Conservation (phyloP, 2,329 filamentous ascomycete genomes). For the Emmonsia crescens region DNA sequence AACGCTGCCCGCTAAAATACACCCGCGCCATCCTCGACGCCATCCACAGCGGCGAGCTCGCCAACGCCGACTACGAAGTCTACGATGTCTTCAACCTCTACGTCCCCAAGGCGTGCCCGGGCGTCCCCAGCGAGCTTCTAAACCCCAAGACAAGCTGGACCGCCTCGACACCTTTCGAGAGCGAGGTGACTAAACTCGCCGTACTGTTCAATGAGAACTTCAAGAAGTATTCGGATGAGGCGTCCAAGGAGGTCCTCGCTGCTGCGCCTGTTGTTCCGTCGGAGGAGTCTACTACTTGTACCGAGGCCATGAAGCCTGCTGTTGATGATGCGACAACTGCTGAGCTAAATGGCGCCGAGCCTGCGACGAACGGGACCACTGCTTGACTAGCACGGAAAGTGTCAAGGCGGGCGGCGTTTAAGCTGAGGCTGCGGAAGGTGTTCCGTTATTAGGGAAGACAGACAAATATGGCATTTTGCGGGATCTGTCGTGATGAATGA, state of each 20-base stretch:
- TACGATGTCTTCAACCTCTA: constrained; percentile 96
- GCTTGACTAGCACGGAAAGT: constrained; percentile 8
- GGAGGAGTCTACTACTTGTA: neutral
- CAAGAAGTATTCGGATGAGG: constrained; percentile 82
- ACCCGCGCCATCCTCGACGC: constrained; percentile 96
- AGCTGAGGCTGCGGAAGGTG: neutral
- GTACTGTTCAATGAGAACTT: constrained; percentile 93
- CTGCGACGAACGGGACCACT: constrained; percentile 1
- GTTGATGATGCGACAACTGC: neutral
- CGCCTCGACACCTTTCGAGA: constrained; percentile 67
- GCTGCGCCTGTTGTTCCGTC: constrained; percentile 30
- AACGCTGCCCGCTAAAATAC: constrained; percentile 97
- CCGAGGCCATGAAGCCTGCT: constrained; percentile 1
- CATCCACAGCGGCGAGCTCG: constrained; percentile 94
- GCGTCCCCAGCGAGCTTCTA: constrained; percentile 81
- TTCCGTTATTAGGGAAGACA: neutral
- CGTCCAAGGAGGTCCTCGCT: constrained; percentile 64
- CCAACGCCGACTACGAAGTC: constrained; percentile 82
- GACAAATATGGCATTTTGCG: too few species aligned
- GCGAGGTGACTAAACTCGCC: constrained; percentile 83
- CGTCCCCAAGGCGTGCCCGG: constrained; percentile 84
- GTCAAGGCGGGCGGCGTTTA: neutral
- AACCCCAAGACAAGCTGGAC: constrained; percentile 95
- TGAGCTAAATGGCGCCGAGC: constrained; percentile 4
- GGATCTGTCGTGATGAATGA: too few species aligned